Evolutionary conservation across 306 rosid species (phyloP).

Genomic region (Cucumis sativus): Cucumber_9930_V3 NC_026657.2:29395501-29396000

Average conservation of each 20-base stretch:
- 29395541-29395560: constrained; percentile 19
- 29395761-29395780: constrained; percentile 19
- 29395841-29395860: constrained; percentile 20
- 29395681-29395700: constrained; percentile 52
- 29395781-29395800: constrained; percentile 21
- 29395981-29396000: constrained; percentile 81
- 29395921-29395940: constrained; percentile 71
- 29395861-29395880: constrained; percentile 16
- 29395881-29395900: constrained; percentile 23
- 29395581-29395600: constrained; percentile 63
- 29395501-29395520: constrained; percentile 16
- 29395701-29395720: constrained; percentile 30
- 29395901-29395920: constrained; percentile 18
- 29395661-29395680: constrained; percentile 36
- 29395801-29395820: constrained; percentile 19
- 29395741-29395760: constrained; percentile 22
- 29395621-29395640: constrained; percentile 68
- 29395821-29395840: constrained; percentile 23
- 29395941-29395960: constrained; percentile 78
- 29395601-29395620: constrained; percentile 85
- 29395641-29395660: constrained; percentile 38
- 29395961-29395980: constrained; percentile 92
- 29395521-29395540: constrained; percentile 10
- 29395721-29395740: constrained; percentile 52
- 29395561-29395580: constrained; percentile 32